Evolutionary conservation across 2,329 filamentous ascomycete species (phyloP), one percentile per base, ranked within the genome.

Genomic region (Penicillium italicum): DNA sequence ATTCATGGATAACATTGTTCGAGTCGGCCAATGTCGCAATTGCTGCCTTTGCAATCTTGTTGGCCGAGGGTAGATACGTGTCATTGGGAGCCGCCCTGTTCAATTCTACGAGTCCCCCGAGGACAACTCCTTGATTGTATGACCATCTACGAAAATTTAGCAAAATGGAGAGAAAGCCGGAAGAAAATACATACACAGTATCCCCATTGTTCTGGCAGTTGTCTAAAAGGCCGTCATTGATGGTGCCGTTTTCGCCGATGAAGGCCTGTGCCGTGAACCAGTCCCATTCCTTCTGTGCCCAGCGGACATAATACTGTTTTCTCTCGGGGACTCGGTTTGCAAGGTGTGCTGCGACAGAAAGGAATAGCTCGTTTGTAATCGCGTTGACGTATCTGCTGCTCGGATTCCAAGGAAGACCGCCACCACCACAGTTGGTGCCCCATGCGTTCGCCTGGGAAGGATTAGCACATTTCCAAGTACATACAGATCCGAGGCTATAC

Each of bases 41-140:
- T 14, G 80, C 80, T 0, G 82, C 82, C 42, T 75, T 69, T 24
- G 84, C 84, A 53, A 86, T 82, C 16, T 57, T 61, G 37, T 69
- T 66, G 2, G 82, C 82, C 2, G 69, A 66, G 5, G 70, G 60
- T 16, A 83, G 64, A 50, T 80, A 78, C 5, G 62, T 58, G 0
- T 45, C n/a, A 59, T 82, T 71, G 0, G 73, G 67, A 0, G 75
- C 70, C 0, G 78, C 79, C 34, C 62, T 67, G 58, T 74, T 72
- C 18, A 85, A 73, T 59, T 86, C 82, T 2, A 80, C 78, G 0
- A 87, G 76, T 0, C 79, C 84, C 12, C 81, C 66, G 7, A 87
- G 77, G 22, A 86, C 76, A 1, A 86, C 82, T 9, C 85, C 85
- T 67, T 87, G 84, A 62, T 85, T 85, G 68, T 85, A 85, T 0